Evolutionary conservation across 2,329 filamentous ascomycete species (phyloP).

Genomic region (Dactylellina haptotyla): DNA sequence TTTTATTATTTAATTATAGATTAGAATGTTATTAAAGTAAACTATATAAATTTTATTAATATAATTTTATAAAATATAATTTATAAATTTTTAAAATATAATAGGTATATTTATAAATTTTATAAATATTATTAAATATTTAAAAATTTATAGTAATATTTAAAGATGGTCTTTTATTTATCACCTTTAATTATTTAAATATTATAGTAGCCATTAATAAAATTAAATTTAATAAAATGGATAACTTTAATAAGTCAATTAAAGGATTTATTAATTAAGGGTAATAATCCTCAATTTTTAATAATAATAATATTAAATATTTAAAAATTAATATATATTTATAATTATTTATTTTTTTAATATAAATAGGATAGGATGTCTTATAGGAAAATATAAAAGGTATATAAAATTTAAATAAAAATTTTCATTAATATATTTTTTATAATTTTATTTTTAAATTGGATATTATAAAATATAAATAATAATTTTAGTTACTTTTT

Average conservation of each 20-base stretch:
- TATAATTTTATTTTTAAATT: conserved; percentile 1
- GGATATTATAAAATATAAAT: conserved; percentile 8
- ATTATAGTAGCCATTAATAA: conserved; percentile 15
- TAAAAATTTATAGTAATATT: conserved; percentile 5
- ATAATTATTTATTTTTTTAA: conserved; percentile 1
- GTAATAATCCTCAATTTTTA: neutral
- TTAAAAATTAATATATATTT: conserved; percentile 1
- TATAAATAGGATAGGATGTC: conserved; percentile 6
- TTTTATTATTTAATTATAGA: conserved; percentile 8
- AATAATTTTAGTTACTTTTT: neutral
- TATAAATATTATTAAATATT: conserved; percentile 5
- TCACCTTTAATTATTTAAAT: neutral
- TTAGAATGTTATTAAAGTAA: conserved; percentile 9
- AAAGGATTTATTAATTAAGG: neutral
- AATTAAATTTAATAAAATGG: conserved; percentile 4
- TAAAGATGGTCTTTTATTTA: neutral
- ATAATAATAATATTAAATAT: neutral
- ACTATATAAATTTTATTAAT: conserved; percentile 15
- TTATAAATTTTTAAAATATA: conserved; percentile 9
- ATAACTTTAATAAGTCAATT: neutral
- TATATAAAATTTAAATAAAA: neutral
- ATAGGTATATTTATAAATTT: conserved; percentile 1
- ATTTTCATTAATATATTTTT: conserved; percentile 5
- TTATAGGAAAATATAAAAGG: neutral
- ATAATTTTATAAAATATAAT: conserved; percentile 8